Evolutionary conservation across 805 yeast species (phyloP), one percentile per base, ranked within the genome.

Genomic region (Saturnispora serradocipensis): DNA sequence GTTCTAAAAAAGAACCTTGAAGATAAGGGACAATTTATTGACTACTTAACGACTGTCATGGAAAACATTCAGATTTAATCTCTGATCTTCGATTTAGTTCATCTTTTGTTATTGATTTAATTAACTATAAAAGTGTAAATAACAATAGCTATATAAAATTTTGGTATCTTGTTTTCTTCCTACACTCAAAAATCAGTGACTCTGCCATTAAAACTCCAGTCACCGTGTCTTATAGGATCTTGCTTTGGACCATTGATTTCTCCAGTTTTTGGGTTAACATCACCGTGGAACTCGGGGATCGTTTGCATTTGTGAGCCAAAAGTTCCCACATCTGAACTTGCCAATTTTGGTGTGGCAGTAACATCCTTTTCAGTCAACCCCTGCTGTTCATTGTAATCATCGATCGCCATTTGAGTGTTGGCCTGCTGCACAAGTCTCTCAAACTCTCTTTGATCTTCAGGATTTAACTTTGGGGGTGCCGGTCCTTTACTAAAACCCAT

Each of bases 191-290:
- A 93, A 66, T 93, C 99, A 2, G 98, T 91, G 30, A 88, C 97
- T 64, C 98, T 79, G 0, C 99, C 99, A 63, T 93, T 91, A 67
- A 84, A 93, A 8, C 97, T 84, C 80, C 95, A 93, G 61, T 90
- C 98, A 16, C 89, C 89, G 51, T 66, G 70, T 60, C 82, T 80
- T 56, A 88, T 74, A 0, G 99, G 99, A 63, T 93, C 97, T 67
- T 93, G 98, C 63, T 93, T 93, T 25, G 99, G 99, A 0, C 99
- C 99, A 46, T 96, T 96, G 22, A 84, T 74, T 68, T 93, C 99
- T 3, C 99, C 99, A 0, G 99, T 93, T 53, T 73, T 77, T 0
- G 99, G 99, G 64, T 93, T 93, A 16, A 76, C 81, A 55, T 89
- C 90, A 1, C 99, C 99, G 67, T 90, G 96, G 64, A 93, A 93